Evolutionary conservation across 2,329 filamentous ascomycete species (phyloP).

Genomic region (Aurifilum marmelostoma): DNA sequence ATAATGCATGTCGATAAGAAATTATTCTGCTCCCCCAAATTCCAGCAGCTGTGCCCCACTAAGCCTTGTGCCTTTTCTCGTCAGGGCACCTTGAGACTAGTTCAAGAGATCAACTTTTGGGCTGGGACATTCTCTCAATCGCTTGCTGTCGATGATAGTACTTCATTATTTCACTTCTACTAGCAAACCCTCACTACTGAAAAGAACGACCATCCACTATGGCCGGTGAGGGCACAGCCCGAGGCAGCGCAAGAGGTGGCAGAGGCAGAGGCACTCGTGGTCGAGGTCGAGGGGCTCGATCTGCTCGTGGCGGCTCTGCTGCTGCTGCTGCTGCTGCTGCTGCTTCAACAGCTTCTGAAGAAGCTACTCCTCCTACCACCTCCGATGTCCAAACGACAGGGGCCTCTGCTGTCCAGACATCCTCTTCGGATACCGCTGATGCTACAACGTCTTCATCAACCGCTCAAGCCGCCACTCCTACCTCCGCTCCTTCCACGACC

Average conservation of each 20-base stretch:
- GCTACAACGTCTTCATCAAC: conserved; percentile 3
- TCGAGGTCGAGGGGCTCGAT: conserved; percentile 39
- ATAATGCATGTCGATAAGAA: conserved; percentile 20
- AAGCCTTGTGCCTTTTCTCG: conserved; percentile 2
- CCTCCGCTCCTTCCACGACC: conserved; percentile 16
- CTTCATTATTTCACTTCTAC: neutral
- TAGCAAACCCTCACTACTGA: conserved; percentile 22
- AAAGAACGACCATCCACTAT: conserved; percentile 13
- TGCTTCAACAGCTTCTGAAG: neutral
- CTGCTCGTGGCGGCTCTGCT: conserved; percentile 36
- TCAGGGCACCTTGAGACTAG: neutral
- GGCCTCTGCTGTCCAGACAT: conserved; percentile 1
- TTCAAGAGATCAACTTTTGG: neutral
- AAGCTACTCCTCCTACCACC: neutral
- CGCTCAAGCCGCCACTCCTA: conserved; percentile 10
- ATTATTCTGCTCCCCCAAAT: conserved; percentile 12
- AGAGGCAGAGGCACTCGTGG: conserved; percentile 31
- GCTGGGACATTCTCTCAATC: neutral
- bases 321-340: conserved; percentile 12
- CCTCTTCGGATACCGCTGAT: conserved; percentile 1
- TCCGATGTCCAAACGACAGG: conserved; percentile 1
- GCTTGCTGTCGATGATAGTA: neutral
- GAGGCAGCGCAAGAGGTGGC: conserved; percentile 21
- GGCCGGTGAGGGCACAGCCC: conserved; percentile 24
- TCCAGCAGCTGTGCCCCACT: conserved; percentile 6